phyloP scores from a whole-genome alignment of 148 eudicot genomes.

The Persicaria maculosa region DNA sequence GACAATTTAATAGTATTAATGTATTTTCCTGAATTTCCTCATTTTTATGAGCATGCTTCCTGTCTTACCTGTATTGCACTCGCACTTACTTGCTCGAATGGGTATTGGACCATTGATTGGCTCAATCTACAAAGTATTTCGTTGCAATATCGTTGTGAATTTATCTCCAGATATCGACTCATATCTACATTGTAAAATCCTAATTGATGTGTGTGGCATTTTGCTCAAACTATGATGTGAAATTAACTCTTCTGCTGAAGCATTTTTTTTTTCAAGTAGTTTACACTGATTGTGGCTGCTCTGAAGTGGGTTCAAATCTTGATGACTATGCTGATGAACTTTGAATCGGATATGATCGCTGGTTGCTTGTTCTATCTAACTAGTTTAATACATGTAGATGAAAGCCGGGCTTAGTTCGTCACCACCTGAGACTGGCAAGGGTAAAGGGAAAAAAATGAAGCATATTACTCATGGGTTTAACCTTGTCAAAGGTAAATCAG shows the following conservation, averaged over 20 bases:
- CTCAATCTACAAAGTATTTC: too few relatives aligned
- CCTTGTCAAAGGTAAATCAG: slow-evolving; percentile 53
- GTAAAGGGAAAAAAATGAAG: slow-evolving; percentile 10
- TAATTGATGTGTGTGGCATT: neutral
- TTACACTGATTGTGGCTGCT: neutral
- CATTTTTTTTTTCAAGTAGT: neutral
- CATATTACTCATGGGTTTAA: slow-evolving; percentile 36
- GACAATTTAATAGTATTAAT: neutral
- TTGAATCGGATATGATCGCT: neutral
- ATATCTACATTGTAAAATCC: neutral
- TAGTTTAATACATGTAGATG: slow-evolving; percentile 1
- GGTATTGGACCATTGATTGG: neutral
- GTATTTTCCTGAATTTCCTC: neutral
- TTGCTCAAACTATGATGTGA: neutral
- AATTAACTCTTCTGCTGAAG: neutral
- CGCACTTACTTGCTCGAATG: neutral
- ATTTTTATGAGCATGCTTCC: too few relatives aligned
- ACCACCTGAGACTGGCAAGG: slow-evolving; percentile 13
- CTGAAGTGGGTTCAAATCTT: neutral
- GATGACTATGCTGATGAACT: neutral
- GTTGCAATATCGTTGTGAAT: too few relatives aligned
- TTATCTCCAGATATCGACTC: neutral
- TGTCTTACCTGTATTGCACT: neutral
- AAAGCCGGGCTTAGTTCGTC: slow-evolving; percentile 13
- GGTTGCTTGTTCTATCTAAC: neutral